These are phyloP conservation scores for Rostrohypoxylon terebratum DNA, from an alignment of 495 filamentous ascomycete genomes.

Conservation along the genomic window DNA sequence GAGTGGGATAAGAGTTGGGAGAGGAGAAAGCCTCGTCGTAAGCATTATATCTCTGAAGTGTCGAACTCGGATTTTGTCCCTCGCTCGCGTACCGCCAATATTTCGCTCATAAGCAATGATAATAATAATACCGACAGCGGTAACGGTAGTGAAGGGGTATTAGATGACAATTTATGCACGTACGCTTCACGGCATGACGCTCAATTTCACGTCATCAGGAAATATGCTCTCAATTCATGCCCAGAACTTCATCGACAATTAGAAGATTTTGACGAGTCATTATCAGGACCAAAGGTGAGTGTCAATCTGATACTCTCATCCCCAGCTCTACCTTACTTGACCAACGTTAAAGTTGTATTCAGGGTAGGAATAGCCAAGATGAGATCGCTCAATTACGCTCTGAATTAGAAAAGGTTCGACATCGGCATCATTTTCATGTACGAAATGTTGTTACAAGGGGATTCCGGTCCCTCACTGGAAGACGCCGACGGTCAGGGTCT, in stretches of 20 bases:
- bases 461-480: constrained; percentile 46
- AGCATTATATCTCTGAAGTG: constrained; percentile 45
- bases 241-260: constrained; percentile 44
- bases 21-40: constrained; percentile 41
- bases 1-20: constrained; percentile 42
- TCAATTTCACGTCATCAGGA: constrained; percentile 27
- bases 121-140: not conserved
- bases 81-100: not conserved
- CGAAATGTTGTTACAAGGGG: constrained; percentile 49
- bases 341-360: not conserved
- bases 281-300: constrained; percentile 21
- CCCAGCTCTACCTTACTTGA: not conserved
- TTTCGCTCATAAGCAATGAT: not conserved
- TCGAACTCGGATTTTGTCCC: constrained; percentile 11
- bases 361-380: constrained; percentile 17
- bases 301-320: not conserved
- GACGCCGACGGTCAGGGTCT: constrained; percentile 38
- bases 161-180: constrained; percentile 21
- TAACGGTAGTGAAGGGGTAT: constrained; percentile 13
- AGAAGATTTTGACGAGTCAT: constrained; percentile 12
- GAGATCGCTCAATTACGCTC: constrained; percentile 23
- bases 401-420: constrained; percentile 28
- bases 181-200: constrained; percentile 24
- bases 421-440: constrained; percentile 34
- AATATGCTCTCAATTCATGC: constrained; percentile 35